Conservation (phyloP, 139 green algal genomes). For the Dunaliella primolecta region DNA sequence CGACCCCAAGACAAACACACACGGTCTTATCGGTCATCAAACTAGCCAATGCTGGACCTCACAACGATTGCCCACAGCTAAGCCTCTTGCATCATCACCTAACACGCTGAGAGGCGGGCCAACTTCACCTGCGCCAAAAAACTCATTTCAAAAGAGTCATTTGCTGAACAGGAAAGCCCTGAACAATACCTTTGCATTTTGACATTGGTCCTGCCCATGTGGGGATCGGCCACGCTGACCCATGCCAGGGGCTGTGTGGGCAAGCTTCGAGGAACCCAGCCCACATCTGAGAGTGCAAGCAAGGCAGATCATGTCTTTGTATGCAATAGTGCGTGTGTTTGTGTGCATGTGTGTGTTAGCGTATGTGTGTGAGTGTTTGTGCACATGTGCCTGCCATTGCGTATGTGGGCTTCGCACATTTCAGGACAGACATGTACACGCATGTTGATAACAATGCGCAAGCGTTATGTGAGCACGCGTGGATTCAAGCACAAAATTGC, state of each 20-base stretch:
- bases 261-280: background rate
- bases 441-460: no score
- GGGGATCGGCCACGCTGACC: background rate
- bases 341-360: background rate
- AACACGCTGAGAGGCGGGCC: background rate
- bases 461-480: no score
- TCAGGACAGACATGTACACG: no score
- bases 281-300: no score
- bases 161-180: background rate
- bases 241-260: background rate
- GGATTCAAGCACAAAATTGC: no score
- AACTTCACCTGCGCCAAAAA: no score
- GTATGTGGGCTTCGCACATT: no score
- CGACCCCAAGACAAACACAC: background rate
- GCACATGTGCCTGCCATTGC: no score
- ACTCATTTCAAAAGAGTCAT: background rate
- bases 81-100: background rate
- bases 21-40: no score
- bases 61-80: background rate
- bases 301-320: background rate
- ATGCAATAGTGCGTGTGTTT: background rate
- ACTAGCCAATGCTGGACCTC: no score
- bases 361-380: constrained; percentile 1
- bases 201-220: background rate
- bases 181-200: background rate